Conservation (phyloP, 1,284 basidiomycete genomes). For the Microbotryum violaceum region DNA sequence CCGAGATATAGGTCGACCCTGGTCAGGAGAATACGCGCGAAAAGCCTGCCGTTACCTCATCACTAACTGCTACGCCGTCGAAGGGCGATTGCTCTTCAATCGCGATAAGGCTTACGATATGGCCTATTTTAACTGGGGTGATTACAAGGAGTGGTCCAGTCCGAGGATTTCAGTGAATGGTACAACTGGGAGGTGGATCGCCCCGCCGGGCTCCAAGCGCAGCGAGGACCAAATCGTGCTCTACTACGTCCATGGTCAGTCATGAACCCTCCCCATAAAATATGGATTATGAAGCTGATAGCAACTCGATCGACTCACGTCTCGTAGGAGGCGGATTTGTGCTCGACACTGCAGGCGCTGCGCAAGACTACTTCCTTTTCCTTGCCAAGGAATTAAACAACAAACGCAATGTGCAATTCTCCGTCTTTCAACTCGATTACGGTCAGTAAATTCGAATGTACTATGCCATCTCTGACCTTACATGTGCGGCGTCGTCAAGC, state of each 20-base stretch:
- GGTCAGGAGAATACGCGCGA: too few relatives aligned
- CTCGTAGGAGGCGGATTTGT: too few relatives aligned
- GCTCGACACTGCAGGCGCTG: slow-evolving; percentile 12
- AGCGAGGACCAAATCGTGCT: slow-evolving; percentile 12
- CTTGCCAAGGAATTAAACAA: slow-evolving; percentile 15
- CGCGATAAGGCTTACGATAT: slow-evolving; percentile 4
- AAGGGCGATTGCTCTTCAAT: slow-evolving; percentile 21
- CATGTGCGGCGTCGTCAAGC: neutral
- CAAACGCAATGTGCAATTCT: slow-evolving; percentile 14
- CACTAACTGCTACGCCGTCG: neutral
- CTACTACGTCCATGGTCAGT: slow-evolving; percentile 15
- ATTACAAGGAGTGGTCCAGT: slow-evolving; percentile 5
- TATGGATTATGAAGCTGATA: too few relatives aligned
- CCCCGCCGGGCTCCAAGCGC: slow-evolving; percentile 13
- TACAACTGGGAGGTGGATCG: slow-evolving; percentile 13
- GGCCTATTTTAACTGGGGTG: neutral
- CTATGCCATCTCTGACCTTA: neutral
- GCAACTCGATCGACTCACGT: too few relatives aligned
- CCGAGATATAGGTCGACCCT: too few relatives aligned
- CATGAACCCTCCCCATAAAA: too few relatives aligned
- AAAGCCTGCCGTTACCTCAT: slow-evolving; percentile 12
- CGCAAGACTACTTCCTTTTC: slow-evolving; percentile 3
- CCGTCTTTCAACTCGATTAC: slow-evolving; percentile 21
- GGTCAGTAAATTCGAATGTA: neutral
- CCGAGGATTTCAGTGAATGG: slow-evolving; percentile 10